A percentile compares a stretch with the other conserved stretches of the same genome.
These are phyloP conservation scores for Cryptococcus sp. DNA, from an alignment of 1,284 basidiomycete genomes.

Conservation along the genomic window DNA sequence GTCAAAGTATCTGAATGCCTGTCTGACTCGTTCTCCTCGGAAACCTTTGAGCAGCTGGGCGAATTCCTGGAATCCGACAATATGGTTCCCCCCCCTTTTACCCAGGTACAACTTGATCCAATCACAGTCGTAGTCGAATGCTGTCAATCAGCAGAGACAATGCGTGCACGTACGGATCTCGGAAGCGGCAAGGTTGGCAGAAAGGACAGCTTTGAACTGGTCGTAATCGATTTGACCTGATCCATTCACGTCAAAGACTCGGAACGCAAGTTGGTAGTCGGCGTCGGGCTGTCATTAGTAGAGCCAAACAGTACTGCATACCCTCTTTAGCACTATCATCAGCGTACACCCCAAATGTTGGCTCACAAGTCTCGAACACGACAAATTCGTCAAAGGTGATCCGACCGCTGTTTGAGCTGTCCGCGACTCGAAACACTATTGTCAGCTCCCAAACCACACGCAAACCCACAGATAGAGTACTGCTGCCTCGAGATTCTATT, in stretches of 20 bases:
- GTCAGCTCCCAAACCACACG: constrained; percentile 12
- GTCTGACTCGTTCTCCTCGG: constrained; percentile 88
- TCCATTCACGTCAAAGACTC: constrained; percentile 90
- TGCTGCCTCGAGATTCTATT: constrained; percentile 78
- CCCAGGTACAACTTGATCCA: constrained; percentile 94
- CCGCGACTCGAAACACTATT: constrained; percentile 79
- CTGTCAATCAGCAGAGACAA: constrained; percentile 17
- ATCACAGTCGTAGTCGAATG: constrained; percentile 91
- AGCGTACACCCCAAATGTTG: neutral
- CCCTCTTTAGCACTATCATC: constrained; percentile 38
- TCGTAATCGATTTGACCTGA: constrained; percentile 85
- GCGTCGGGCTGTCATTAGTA: constrained; percentile 65
- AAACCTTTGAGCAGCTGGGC: constrained; percentile 90
- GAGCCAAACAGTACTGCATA: constrained; percentile 3
- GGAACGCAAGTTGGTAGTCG: constrained; percentile 93
- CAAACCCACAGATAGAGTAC: constrained; percentile 60
- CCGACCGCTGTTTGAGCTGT: constrained; percentile 67
- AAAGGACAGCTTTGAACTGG: constrained; percentile 87
- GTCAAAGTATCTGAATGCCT: constrained; percentile 87
- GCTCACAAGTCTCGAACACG: constrained; percentile 70
- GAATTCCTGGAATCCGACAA: constrained; percentile 89
- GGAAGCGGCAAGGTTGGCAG: constrained; percentile 59
- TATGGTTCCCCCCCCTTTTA: constrained; percentile 79
- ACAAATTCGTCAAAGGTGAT: constrained; percentile 93
- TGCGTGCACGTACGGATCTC: constrained; percentile 58